Conservation (phyloP, 1,284 basidiomycete genomes). For the Neotropicomus parvogracilis region DNA sequence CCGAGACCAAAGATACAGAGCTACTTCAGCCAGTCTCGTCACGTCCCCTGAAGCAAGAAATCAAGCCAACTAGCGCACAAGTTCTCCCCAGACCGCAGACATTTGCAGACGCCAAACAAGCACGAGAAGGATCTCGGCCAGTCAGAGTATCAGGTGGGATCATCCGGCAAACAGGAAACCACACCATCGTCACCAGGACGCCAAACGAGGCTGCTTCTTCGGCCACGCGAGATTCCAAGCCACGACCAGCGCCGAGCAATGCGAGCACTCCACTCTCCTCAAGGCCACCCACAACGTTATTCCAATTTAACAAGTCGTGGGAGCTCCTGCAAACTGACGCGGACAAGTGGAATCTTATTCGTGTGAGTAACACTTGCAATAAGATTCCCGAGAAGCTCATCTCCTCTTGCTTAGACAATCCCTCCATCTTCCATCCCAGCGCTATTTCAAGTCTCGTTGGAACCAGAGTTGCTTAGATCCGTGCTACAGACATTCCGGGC, state of each 20-base stretch:
- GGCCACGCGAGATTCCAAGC: conserved; percentile 6
- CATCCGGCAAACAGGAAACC: conserved; percentile 51
- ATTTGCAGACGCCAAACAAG: conserved; percentile 55
- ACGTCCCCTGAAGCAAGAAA: conserved; percentile 19
- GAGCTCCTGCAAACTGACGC: conserved; percentile 35
- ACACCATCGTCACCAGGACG: conserved; percentile 40
- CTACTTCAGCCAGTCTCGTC: conserved; percentile 32
- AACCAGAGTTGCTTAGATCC: conserved; percentile 54
- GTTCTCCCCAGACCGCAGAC: conserved; percentile 30
- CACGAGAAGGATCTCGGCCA: conserved; percentile 42
- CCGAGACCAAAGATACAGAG: conserved; percentile 5
- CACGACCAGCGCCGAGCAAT: conserved; percentile 7
- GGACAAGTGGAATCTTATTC: conserved; percentile 51
- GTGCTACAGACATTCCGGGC: conserved; percentile 49
- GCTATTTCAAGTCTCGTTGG: conserved; percentile 64
- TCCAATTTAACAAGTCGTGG: conserved; percentile 58
- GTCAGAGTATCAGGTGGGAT: conserved; percentile 57
- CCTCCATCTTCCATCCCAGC: conserved; percentile 50
- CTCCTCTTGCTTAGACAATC: conserved; percentile 41
- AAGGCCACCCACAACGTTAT: conserved; percentile 46
- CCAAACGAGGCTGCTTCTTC: conserved; percentile 4
- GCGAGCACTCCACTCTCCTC: conserved; percentile 4
- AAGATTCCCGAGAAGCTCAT: not conserved
- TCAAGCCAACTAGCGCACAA: conserved; percentile 5
- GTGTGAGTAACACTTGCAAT: conserved; percentile 36